phyloP scores from a whole-genome alignment of 352 stramenopile species.

The Globisporangium splendens region DNA sequence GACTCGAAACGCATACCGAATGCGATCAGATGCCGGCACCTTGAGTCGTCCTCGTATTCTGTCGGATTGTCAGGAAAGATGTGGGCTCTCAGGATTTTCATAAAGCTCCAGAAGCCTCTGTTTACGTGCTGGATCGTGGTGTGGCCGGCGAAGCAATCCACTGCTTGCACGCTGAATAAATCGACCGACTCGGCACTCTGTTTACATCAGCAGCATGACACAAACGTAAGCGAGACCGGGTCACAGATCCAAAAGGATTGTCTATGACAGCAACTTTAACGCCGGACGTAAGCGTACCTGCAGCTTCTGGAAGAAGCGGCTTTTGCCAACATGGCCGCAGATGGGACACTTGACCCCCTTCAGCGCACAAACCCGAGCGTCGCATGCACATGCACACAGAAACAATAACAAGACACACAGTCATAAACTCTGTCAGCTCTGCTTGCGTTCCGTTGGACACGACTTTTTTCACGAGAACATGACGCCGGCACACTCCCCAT shows the following conservation, averaged over 20 bases:
- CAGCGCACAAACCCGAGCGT: not conserved
- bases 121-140: conserved; percentile 25
- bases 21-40: conserved; percentile 50
- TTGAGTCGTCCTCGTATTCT: conserved; percentile 33
- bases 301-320: conserved; percentile 53
- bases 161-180: conserved; percentile 46
- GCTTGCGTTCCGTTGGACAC: too few relatives aligned
- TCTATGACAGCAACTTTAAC: not conserved
- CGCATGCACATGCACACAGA: too few relatives aligned
- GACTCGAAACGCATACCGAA: conserved; percentile 58
- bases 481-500: too few relatives aligned
- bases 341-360: conserved; percentile 57
- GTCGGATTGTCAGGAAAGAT: conserved; percentile 34
- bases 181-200: conserved; percentile 36
- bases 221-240: not conserved
- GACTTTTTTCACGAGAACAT: too few relatives aligned
- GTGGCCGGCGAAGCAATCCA: conserved; percentile 43
- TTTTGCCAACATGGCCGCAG: conserved; percentile 69
- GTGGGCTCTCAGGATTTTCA: conserved; percentile 39
- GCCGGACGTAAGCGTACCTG: conserved; percentile 23
- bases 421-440: too few relatives aligned
- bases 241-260: not conserved
- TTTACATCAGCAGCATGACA: not conserved
- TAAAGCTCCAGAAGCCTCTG: conserved; percentile 44
- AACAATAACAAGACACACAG: too few relatives aligned